Percentiles rank a stretch among this genome's conserved stretches.
These are phyloP conservation scores for Massariosphaeria phaeospora DNA, from an alignment of 495 filamentous ascomycete species.

Conservation along the genomic window DNA sequence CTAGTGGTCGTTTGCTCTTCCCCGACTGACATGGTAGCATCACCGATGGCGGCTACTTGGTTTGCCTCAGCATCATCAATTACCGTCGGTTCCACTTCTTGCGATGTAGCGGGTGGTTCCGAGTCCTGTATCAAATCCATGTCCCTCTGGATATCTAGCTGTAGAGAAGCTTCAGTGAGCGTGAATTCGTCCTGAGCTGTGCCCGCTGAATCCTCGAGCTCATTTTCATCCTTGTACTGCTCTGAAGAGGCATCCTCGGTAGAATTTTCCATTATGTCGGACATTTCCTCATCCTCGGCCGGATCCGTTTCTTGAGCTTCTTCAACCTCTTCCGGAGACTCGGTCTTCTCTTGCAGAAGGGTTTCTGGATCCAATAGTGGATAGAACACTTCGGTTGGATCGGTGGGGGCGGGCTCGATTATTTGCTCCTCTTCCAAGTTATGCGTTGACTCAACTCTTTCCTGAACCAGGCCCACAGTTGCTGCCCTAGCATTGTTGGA, in stretches of 20 bases:
- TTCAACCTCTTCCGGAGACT: not conserved
- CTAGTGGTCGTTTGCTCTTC: not conserved
- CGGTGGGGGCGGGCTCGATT: no score
- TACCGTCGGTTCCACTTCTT: no score
- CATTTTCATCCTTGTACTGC: no score
- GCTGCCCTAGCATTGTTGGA: no score
- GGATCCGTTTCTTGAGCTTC: not conserved
- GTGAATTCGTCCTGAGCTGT: not conserved
- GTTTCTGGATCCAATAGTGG: no score
- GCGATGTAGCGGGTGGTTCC: not conserved
- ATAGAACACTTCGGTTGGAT: no score
- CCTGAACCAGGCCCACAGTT: no score
- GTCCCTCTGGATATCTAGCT: conserved; percentile 13
- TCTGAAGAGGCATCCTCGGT: no score
- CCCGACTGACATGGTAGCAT: not conserved
- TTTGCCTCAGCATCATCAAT: not conserved
- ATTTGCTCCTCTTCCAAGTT: no score
- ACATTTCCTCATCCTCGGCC: no score
- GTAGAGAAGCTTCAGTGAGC: conserved; percentile 1
- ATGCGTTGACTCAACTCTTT: no score
- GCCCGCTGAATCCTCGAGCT: not conserved
- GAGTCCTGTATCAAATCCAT: not conserved
- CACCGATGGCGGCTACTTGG: not conserved
- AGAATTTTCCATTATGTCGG: conserved; percentile 5
- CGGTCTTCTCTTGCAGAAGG: not conserved